Evolutionary conservation across 345 rosid species (phyloP).

Genomic region (Combretum micranthum): DNA sequence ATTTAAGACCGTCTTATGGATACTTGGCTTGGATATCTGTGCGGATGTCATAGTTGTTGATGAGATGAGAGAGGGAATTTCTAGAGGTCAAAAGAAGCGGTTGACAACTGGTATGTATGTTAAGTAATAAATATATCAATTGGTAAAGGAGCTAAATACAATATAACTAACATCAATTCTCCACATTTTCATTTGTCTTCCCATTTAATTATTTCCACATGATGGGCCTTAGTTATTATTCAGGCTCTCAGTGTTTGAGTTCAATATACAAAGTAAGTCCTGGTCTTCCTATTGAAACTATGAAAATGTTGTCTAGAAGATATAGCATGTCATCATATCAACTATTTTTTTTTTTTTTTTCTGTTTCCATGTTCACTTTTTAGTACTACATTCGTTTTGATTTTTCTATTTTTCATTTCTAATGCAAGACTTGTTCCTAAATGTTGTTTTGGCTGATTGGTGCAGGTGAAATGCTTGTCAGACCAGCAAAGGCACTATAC

Average conservation of each 20-base stretch:
- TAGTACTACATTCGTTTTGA: too few relatives aligned
- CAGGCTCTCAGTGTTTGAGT: too few relatives aligned
- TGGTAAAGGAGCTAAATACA: too few relatives aligned
- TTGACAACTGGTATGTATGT: constrained; percentile 32
- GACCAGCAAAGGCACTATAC: constrained; percentile 76
- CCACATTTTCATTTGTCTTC: neutral
- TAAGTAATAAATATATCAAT: neutral
- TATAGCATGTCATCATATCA: too few relatives aligned
- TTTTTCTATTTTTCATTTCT: too few relatives aligned
- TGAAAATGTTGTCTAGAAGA: too few relatives aligned
- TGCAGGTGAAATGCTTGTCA: constrained; percentile 93
- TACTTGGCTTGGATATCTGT: constrained; percentile 45
- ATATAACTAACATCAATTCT: neutral
- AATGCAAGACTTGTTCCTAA: neutral
- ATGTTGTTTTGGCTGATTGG: constrained; percentile 4
- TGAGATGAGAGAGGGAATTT: constrained; percentile 37
- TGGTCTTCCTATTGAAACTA: too few relatives aligned
- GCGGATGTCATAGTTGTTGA: constrained; percentile 36
- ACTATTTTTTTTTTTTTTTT: too few relatives aligned
- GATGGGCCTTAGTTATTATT: too few relatives aligned
- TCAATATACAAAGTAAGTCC: too few relatives aligned
- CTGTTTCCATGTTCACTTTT: too few relatives aligned
- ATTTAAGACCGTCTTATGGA: constrained; percentile 14
- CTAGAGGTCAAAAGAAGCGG: constrained; percentile 50
- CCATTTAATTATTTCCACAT: too few relatives aligned